A percentile compares a stretch with the other conserved stretches of the same genome.
Conservation (phyloP, 192 early-diverging fungal species). For the Backusella morwellensis region DNA sequence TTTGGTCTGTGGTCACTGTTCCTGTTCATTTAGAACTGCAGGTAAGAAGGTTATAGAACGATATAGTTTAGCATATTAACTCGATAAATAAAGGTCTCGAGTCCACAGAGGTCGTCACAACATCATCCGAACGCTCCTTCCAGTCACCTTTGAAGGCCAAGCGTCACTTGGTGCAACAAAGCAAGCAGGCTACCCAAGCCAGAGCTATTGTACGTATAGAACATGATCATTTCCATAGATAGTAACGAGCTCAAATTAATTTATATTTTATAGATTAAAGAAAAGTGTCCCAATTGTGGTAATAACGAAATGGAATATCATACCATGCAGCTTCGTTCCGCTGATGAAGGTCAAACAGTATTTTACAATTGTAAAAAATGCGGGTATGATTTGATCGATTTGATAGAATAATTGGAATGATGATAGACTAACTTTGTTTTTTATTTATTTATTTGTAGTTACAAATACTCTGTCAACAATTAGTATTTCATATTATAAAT, state of each 20-base stretch:
- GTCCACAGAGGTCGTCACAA: slow-evolving; percentile 77
- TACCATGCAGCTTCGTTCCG: slow-evolving; percentile 95
- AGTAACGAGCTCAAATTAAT: too few species aligned
- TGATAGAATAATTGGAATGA: not conserved
- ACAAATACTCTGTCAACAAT: slow-evolving; percentile 23
- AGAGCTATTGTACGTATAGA: slow-evolving; percentile 45
- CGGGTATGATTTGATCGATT: slow-evolving; percentile 58
- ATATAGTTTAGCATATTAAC: not conserved
- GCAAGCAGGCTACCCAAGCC: slow-evolving; percentile 28
- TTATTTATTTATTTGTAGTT: not conserved
- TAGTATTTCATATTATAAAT: slow-evolving; percentile 2
- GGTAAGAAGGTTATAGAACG: slow-evolving; percentile 34
- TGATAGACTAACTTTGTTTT: not conserved
- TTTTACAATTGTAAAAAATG: slow-evolving; percentile 97
- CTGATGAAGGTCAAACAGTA: slow-evolving; percentile 99
- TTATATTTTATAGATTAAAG: slow-evolving; percentile 66
- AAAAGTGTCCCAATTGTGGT: slow-evolving; percentile 95
- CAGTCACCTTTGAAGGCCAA: slow-evolving; percentile 71
- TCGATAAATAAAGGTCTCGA: slow-evolving; percentile 63
- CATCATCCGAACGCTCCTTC: slow-evolving; percentile 73
- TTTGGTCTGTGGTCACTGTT: slow-evolving; percentile 83
- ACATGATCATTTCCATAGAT: too few species aligned
- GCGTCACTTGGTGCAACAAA: slow-evolving; percentile 62
- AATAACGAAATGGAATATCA: slow-evolving; percentile 93
- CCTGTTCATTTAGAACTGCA: slow-evolving; percentile 57